These are phyloP conservation scores for Pelargonium citronellum DNA, from an alignment of 441 rosid species.

Conservation along the genomic window DNA sequence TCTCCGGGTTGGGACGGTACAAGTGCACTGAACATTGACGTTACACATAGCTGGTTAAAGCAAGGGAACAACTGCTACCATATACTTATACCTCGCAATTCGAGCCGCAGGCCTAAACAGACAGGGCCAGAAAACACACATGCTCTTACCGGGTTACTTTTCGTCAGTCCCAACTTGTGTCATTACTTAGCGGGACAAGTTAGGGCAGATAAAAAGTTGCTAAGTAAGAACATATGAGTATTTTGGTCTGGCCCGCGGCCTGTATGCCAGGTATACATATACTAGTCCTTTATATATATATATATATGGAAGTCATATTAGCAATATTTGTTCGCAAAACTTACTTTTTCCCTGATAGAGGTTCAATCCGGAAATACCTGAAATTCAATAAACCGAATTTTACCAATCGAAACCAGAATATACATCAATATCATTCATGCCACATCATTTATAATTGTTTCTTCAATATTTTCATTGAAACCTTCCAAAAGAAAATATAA, in stretches of 20 bases:
- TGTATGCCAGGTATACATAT: background rate
- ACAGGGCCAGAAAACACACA: too few species aligned
- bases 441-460: too few species aligned
- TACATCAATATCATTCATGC: background rate
- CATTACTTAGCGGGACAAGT: too few species aligned
- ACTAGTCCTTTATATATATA: background rate
- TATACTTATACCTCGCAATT: too few species aligned
- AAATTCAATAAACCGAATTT: background rate
- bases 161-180: too few species aligned
- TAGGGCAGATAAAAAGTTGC: too few species aligned
- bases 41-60: background rate
- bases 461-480: background rate
- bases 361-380: conserved; percentile 56
- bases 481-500: background rate
- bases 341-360: conserved; percentile 69
- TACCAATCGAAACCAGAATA: background rate
- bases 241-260: too few species aligned
- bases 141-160: too few species aligned
- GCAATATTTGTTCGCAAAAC: background rate
- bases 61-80: background rate
- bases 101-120: too few species aligned
- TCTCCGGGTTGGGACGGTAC: conserved; percentile 74
- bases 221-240: too few species aligned
- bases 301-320: background rate
- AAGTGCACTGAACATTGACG: conserved; percentile 35